Evolutionary conservation across 2,329 filamentous ascomycete genomes (phyloP).

Genomic region (Didymella exigua): DNA sequence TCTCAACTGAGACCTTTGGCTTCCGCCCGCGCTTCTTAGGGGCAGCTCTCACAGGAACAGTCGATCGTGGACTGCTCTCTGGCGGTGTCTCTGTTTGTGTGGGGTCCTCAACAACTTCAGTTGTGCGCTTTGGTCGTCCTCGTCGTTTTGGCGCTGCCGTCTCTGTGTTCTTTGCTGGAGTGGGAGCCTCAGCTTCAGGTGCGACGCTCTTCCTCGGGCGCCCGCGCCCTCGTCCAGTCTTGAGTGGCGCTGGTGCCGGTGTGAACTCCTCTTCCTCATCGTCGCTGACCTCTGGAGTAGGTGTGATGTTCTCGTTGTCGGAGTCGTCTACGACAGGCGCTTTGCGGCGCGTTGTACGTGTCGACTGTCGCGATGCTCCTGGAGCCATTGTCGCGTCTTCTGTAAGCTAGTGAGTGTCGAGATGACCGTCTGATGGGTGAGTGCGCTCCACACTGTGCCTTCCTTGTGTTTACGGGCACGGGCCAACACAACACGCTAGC

Average conservation of each 20-base stretch:
- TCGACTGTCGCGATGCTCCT: constrained; percentile 58
- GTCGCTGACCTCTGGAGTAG: constrained; percentile 59
- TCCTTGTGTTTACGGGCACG: constrained; percentile 21
- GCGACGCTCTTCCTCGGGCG: constrained; percentile 58
- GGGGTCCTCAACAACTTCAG: constrained; percentile 63
- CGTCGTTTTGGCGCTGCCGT: constrained; percentile 29
- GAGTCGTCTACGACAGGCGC: constrained; percentile 73
- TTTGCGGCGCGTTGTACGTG: constrained; percentile 69
- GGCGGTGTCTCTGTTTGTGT: constrained; percentile 66
- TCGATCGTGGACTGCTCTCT: constrained; percentile 53
- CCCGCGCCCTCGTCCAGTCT: constrained; percentile 61
- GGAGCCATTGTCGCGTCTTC: constrained; percentile 46
- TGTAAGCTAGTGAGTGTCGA: constrained; percentile 22
- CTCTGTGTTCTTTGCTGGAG: constrained; percentile 36
- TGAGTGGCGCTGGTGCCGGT: constrained; percentile 71
- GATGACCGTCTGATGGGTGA: constrained; percentile 6
- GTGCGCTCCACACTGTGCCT: constrained; percentile 13
- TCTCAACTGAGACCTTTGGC: constrained; percentile 50
- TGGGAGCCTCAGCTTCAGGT: constrained; percentile 27
- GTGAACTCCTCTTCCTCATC: constrained; percentile 78
- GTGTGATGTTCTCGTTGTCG: constrained; percentile 70
- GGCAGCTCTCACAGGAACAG: constrained; percentile 26
- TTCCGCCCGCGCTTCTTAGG: constrained; percentile 66
- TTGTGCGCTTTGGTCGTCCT: constrained; percentile 54
- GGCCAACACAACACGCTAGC: constrained; percentile 27